These are phyloP conservation scores for Penicillium salamii DNA, from an alignment of 495 filamentous ascomycete genomes.

Conservation along the genomic window DNA sequence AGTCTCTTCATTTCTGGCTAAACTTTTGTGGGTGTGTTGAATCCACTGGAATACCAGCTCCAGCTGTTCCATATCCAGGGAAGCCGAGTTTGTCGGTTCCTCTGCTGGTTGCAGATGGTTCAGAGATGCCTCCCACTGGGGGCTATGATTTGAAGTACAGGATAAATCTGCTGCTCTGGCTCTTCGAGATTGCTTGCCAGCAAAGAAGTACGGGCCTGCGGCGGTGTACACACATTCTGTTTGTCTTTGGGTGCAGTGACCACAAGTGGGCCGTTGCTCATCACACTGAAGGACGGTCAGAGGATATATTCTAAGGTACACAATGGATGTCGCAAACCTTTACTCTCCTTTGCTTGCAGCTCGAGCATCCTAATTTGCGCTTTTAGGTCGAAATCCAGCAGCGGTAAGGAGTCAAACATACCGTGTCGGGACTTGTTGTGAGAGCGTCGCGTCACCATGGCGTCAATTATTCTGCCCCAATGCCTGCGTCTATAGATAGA, in stretches of 20 bases:
- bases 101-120: neutral
- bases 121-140: neutral
- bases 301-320: neutral
- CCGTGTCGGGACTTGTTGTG: constrained; percentile 23
- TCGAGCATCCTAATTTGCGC: constrained; percentile 12
- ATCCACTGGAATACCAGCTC: constrained; percentile 24
- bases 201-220: constrained; percentile 15
- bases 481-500: no score
- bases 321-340: constrained; percentile 16
- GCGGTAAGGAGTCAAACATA: no score
- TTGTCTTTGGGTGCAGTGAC: constrained; percentile 16
- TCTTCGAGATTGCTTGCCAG: constrained; percentile 1
- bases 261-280: constrained; percentile 20
- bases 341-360: constrained; percentile 25
- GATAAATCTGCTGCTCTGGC: neutral
- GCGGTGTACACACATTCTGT: constrained; percentile 21
- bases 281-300: constrained; percentile 19
- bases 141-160: neutral
- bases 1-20: constrained; percentile 19
- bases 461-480: no score
- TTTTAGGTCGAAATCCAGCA: no score
- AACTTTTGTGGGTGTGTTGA: constrained; percentile 18
- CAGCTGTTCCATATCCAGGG: constrained; percentile 20
- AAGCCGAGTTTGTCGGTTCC: neutral
- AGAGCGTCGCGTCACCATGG: constrained; percentile 17